Conservation (phyloP, 1,284 basidiomycete genomes). For the Gomphus bonarii region DNA sequence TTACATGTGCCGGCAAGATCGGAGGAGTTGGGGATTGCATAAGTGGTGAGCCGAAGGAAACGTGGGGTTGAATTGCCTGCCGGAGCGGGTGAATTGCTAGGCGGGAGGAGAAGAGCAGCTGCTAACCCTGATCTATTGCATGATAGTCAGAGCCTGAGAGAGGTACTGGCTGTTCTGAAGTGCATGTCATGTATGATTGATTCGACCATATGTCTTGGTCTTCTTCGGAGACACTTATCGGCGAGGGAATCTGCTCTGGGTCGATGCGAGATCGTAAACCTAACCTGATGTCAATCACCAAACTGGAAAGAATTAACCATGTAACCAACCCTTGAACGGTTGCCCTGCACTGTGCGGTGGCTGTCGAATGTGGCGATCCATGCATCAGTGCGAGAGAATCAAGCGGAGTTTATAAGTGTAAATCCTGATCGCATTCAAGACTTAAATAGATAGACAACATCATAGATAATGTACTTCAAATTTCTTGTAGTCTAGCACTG, state of each 20-base stretch:
- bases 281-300: conserved; percentile 20
- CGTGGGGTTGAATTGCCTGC: conserved; percentile 62
- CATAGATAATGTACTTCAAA: no score
- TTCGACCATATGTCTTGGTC: conserved; percentile 82
- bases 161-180: conserved; percentile 48
- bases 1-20: conserved; percentile 76
- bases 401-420: not conserved
- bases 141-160: conserved; percentile 82
- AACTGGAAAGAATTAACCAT: not conserved
- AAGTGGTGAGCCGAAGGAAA: conserved; percentile 56
- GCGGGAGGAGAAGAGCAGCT: not conserved
- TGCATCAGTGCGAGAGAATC: conserved; percentile 1
- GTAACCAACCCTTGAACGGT: conserved; percentile 42
- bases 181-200: conserved; percentile 61
- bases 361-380: conserved; percentile 49
- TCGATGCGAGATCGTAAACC: conserved; percentile 81
- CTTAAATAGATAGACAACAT: no score
- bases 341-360: conserved; percentile 75
- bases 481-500: no score
- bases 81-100: not conserved
- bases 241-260: conserved; percentile 85
- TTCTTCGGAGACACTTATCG: conserved; percentile 72
- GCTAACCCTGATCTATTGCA: conserved; percentile 83
- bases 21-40: conserved; percentile 70
- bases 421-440: no score